These are phyloP conservation scores for Fagus sylvatica DNA, from an alignment of 306 rosid genomes.

Conservation along the genomic window DNA sequence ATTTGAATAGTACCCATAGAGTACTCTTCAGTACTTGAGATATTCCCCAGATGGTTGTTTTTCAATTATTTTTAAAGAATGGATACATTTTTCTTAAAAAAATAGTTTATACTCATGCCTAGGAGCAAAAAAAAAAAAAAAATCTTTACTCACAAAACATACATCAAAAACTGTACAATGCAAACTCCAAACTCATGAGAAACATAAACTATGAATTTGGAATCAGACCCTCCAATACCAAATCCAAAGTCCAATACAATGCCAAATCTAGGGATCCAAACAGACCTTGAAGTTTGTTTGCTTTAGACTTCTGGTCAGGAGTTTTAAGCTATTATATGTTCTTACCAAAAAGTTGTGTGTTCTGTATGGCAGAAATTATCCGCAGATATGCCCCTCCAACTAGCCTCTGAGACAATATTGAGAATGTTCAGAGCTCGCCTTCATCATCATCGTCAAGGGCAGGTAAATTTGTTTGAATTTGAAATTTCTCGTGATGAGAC, in stretches of 20 bases:
- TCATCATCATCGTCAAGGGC: constrained; percentile 93
- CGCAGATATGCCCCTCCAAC: constrained; percentile 94
- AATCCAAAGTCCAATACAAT: neutral
- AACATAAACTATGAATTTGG: neutral
- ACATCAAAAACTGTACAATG: neutral
- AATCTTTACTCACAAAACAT: no score
- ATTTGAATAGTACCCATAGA: no score
- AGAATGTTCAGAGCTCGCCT: constrained; percentile 92
- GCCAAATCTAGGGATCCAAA: neutral
- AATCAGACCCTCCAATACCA: neutral
- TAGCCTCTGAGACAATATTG: constrained; percentile 89
- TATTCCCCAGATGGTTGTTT: no score
- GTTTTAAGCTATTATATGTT: neutral
- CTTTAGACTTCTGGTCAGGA: neutral
- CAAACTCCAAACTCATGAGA: neutral
- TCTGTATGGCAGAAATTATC: constrained; percentile 70
- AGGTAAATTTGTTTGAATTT: constrained; percentile 46
- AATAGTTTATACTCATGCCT: no score
- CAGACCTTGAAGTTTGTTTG: neutral
- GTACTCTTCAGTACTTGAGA: no score
- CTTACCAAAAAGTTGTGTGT: constrained; percentile 17
- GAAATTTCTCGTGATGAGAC: neutral
- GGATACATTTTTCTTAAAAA: no score
- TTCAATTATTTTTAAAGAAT: no score
- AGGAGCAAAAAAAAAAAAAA: no score